A percentile compares a stretch with the other conserved stretches of the same genome.
These are phyloP conservation scores for Cyclotella baltica DNA, from an alignment of 108 stramenopile genomes.

Conservation along the genomic window DNA sequence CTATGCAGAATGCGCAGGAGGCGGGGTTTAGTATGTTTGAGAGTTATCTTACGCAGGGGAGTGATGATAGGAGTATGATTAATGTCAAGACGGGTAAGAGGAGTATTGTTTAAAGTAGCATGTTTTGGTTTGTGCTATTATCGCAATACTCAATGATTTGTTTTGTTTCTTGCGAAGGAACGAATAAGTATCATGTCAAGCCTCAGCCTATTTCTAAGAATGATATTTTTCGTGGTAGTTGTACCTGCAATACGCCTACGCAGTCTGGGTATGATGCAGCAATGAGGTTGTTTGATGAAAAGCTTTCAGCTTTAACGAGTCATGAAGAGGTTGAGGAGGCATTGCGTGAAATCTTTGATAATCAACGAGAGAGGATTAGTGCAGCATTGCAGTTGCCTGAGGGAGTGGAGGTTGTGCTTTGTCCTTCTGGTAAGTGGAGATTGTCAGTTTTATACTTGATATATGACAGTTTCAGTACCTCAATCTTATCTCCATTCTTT, in stretches of 20 bases:
- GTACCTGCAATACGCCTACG: conserved; percentile 77
- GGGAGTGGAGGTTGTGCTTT: conserved; percentile 65
- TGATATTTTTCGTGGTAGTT: conserved; percentile 74
- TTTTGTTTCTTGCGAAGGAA: conserved; percentile 10
- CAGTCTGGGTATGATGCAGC: conserved; percentile 69
- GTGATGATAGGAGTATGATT: conserved; percentile 62
- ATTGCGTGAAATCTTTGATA: conserved; percentile 51
- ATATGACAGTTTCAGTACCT: not conserved
- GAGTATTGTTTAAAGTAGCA: not conserved
- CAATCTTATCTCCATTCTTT: not conserved
- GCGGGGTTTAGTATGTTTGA: conserved; percentile 64
- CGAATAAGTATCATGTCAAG: conserved; percentile 73
- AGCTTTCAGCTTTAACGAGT: not conserved
- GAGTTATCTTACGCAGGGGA: conserved; percentile 62
- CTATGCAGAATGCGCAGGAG: conserved; percentile 31
- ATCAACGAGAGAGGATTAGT: conserved; percentile 60
- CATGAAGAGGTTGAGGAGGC: conserved; percentile 5
- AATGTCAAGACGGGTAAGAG: conserved; percentile 38
- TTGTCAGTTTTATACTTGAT: not conserved
- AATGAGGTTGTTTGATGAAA: conserved; percentile 53
- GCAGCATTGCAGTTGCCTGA: conserved; percentile 56
- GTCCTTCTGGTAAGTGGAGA: conserved; percentile 39
- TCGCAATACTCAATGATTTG: not conserved
- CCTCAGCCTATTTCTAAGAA: conserved; percentile 59
- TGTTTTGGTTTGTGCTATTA: no score